A percentile compares a stretch with the other conserved stretches of the same genome.
Conservation (phyloP, 2,329 filamentous ascomycete genomes). For the Coniochaeta ligniaria region DNA sequence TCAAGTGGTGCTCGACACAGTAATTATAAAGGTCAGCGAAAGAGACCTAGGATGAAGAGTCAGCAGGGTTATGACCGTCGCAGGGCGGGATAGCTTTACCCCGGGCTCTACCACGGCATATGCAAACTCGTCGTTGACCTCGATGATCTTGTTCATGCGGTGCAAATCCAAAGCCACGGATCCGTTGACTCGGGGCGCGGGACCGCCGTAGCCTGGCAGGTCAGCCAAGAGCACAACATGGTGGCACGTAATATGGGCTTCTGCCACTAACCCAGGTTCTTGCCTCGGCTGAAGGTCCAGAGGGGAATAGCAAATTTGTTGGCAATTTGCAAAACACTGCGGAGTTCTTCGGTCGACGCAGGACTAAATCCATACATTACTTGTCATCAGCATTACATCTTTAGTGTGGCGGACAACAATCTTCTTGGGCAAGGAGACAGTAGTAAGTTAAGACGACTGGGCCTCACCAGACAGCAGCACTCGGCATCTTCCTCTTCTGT, state of each 20-base stretch:
- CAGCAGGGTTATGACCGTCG: background rate
- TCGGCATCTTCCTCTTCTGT: conserved; percentile 28
- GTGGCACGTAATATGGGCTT: background rate
- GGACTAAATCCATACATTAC: conserved; percentile 16
- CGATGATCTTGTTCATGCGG: conserved; percentile 34
- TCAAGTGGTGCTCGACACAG: conserved; percentile 29
- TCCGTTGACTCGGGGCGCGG: conserved; percentile 36
- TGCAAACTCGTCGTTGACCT: conserved; percentile 32
- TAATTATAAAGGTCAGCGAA: conserved; percentile 35
- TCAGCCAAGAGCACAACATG: background rate
- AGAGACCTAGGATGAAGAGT: conserved; percentile 12
- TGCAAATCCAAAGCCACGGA: conserved; percentile 37
- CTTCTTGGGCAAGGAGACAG: background rate
- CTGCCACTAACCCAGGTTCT: conserved; percentile 30
- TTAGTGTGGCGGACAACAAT: conserved; percentile 10
- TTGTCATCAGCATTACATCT: background rate
- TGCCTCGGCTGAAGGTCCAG: conserved; percentile 25
- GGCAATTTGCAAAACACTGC: conserved; percentile 23
- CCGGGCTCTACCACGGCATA: conserved; percentile 39
- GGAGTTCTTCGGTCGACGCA: conserved; percentile 21
- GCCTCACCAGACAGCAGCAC: conserved; percentile 29
- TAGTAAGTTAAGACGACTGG: background rate
- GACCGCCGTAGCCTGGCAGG: conserved; percentile 36
- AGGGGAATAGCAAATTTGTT: conserved; percentile 23
- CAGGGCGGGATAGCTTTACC: conserved; percentile 17